A percentile compares a stretch with the other conserved stretches of the same genome.
Conservation (phyloP, 345 rosid genomes). For the Populus davidiana region DNA sequence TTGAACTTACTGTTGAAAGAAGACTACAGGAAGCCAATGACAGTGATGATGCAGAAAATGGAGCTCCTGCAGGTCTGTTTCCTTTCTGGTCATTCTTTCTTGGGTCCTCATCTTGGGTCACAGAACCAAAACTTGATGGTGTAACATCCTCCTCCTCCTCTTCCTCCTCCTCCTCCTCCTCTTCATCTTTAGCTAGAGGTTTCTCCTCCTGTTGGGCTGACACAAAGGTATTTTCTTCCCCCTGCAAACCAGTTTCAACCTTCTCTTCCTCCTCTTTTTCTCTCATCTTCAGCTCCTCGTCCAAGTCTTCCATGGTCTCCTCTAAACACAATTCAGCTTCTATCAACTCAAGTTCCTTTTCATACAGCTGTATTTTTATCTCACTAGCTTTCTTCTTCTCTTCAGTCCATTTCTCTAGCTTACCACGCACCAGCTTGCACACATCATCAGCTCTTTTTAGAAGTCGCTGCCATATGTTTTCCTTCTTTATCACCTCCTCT, state of each 20-base stretch:
- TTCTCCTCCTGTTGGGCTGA: conserved; percentile 36
- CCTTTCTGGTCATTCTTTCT: conserved; percentile 37
- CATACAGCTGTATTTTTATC: conserved; percentile 51
- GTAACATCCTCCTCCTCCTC: conserved; percentile 39
- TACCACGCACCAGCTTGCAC: conserved; percentile 46
- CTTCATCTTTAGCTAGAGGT: conserved; percentile 31
- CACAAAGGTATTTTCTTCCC: conserved; percentile 43
- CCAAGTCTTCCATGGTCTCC: conserved; percentile 87
- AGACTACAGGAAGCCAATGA: conserved; percentile 64
- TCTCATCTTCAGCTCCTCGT: conserved; percentile 55
- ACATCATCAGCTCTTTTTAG: conserved; percentile 49
- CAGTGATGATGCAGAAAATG: conserved; percentile 69
- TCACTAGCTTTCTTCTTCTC: conserved; percentile 68
- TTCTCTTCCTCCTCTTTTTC: conserved; percentile 69
- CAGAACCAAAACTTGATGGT: conserved; percentile 83
- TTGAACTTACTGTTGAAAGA: conserved; percentile 59
- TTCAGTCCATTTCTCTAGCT: conserved; percentile 71
- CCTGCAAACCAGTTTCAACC: conserved; percentile 46
- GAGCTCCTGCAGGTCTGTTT: conserved; percentile 48
- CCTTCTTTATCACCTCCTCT: conserved; percentile 43
- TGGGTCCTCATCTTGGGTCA: conserved; percentile 26
- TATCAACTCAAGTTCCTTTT: conserved; percentile 68
- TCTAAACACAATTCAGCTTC: conserved; percentile 85
- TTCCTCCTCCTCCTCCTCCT: conserved; percentile 34
- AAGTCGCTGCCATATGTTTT: conserved; percentile 41